Percentiles rank a stretch among this genome's conserved stretches.
Evolutionary conservation across 148 eudicot species (phyloP).

Genomic region (Rhododendron ovatum): DNA sequence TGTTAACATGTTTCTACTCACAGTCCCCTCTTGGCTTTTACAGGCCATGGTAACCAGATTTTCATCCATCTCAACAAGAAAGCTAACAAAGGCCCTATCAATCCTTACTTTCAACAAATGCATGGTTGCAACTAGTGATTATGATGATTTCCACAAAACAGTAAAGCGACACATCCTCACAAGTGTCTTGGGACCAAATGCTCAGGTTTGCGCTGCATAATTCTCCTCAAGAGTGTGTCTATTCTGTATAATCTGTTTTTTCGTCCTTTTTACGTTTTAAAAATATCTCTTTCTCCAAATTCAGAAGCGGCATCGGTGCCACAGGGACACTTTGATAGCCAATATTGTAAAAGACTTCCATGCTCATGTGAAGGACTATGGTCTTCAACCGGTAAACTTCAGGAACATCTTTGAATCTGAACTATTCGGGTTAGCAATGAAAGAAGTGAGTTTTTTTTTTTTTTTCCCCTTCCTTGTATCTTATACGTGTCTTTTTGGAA

Average conservation of each 20-base stretch:
- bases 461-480: background rate
- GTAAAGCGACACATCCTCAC: constrained; percentile 51
- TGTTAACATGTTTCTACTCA: background rate
- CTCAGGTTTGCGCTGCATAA: constrained; percentile 52
- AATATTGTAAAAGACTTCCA: constrained; percentile 31
- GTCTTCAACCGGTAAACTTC: constrained; percentile 48
- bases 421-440: constrained; percentile 69
- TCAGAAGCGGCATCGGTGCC: constrained; percentile 55
- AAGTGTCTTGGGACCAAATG: constrained; percentile 64
- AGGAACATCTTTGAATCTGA: constrained; percentile 64
- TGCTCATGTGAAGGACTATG: constrained; percentile 28
- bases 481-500: background rate
- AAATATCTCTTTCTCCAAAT: constrained; percentile 2
- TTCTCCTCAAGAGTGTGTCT: background rate
- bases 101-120: constrained; percentile 69
- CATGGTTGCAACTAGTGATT: constrained; percentile 91
- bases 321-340: constrained; percentile 58
- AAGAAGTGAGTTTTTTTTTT: constrained; percentile 39
- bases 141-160: constrained; percentile 70
- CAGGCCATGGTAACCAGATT: constrained; percentile 89
- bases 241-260: background rate
- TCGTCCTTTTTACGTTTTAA: background rate
- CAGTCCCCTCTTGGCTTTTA: background rate
- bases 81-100: constrained; percentile 64
- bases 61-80: constrained; percentile 65